Percentiles rank a stretch among this genome's conserved stretches.
These are phyloP conservation scores for Thuja plicata DNA, from an alignment of 83 land plant genomes.

Conservation along the genomic window DNA sequence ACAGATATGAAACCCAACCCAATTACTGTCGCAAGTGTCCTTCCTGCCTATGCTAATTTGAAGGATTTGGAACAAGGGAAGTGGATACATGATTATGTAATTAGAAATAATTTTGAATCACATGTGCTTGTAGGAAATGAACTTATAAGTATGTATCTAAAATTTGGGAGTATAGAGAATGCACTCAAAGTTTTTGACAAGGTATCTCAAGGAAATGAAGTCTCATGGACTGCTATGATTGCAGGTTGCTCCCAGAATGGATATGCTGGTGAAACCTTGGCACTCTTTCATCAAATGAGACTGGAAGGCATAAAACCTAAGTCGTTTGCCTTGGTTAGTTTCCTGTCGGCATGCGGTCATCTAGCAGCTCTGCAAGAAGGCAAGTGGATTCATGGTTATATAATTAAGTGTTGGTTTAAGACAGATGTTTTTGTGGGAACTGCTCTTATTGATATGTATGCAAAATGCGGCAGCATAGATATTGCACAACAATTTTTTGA, in stretches of 20 bases:
- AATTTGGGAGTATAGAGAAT: conserved; percentile 26
- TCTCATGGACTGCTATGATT: conserved; percentile 39
- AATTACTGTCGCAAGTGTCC: conserved; percentile 12
- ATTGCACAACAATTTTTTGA: conserved; percentile 18
- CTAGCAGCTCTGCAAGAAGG: conserved; percentile 27
- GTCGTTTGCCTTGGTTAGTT: conserved; percentile 15
- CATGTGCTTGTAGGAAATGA: conserved; percentile 21
- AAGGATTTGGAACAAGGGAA: conserved; percentile 24
- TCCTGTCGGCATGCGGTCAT: conserved; percentile 36
- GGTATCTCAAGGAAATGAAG: conserved; percentile 17
- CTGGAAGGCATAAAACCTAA: conserved; percentile 22
- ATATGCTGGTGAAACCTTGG: conserved; percentile 8
- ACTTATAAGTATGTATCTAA: conserved; percentile 28
- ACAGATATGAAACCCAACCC: conserved; percentile 19
- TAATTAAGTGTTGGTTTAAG: conserved; percentile 15
- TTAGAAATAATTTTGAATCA: conserved; percentile 14
- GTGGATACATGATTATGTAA: conserved; percentile 29
- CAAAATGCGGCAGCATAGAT: conserved; percentile 27
- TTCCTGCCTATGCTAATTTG: conserved; percentile 24
- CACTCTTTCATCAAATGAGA: conserved; percentile 24
- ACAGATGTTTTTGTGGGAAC: conserved; percentile 30
- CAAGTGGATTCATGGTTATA: conserved; percentile 19
- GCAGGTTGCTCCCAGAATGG: conserved; percentile 15
- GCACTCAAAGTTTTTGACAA: conserved; percentile 21
- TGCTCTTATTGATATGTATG: conserved; percentile 51